phyloP scores from a whole-genome alignment of 495 filamentous ascomycete genomes.

The Bathelium albidoporum region DNA sequence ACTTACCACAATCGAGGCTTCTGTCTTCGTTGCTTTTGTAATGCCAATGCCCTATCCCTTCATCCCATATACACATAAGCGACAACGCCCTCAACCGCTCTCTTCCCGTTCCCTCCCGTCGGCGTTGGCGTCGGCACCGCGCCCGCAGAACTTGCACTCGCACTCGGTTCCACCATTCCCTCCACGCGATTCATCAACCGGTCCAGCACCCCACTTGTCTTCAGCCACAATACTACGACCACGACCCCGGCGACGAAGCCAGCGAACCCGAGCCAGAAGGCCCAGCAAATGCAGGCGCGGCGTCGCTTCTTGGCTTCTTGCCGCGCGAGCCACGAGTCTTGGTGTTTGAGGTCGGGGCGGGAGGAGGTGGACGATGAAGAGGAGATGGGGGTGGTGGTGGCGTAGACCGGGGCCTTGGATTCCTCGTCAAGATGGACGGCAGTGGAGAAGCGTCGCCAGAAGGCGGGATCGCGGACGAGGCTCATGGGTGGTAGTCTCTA shows the following conservation, averaged over 20 bases:
- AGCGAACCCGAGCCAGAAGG: slow-evolving; percentile 33
- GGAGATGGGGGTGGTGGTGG: slow-evolving; percentile 4
- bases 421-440: slow-evolving; percentile 43
- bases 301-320: slow-evolving; percentile 28
- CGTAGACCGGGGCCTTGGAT: slow-evolving; percentile 23
- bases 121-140: background rate
- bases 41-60: background rate
- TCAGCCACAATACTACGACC: slow-evolving; percentile 27
- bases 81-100: background rate
- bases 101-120: background rate
- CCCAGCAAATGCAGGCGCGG: slow-evolving; percentile 30
- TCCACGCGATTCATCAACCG: background rate
- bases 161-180: background rate
- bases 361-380: slow-evolving; percentile 4
- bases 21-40: background rate
- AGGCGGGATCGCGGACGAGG: slow-evolving; percentile 47
- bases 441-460: slow-evolving; percentile 54
- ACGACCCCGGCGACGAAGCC: slow-evolving; percentile 30
- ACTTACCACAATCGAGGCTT: no score
- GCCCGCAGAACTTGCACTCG: background rate
- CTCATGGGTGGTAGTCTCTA: slow-evolving; percentile 28
- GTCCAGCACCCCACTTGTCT: slow-evolving; percentile 22
- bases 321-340: slow-evolving; percentile 35
- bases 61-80: background rate
- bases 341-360: slow-evolving; percentile 12